A percentile compares a stretch with the other conserved stretches of the same genome.
These are phyloP conservation scores for Naganishia antarctica DNA, from an alignment of 768 basidiomycete genomes.

Conservation along the genomic window DNA sequence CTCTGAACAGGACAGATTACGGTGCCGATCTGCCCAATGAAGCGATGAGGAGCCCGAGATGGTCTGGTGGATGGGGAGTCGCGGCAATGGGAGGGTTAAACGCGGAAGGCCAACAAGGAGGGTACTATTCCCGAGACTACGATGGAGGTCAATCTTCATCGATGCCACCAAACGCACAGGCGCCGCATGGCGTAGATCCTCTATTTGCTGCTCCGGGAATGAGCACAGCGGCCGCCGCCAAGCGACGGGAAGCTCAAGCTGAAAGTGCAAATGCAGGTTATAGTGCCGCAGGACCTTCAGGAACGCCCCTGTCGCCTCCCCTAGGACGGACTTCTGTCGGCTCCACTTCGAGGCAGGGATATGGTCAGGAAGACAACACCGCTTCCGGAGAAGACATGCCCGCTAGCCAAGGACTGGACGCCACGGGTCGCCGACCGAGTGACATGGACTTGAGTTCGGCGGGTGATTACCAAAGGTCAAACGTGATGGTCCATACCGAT, in stretches of 20 bases:
- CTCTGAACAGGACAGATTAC: slow-evolving; percentile 17
- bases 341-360: neutral
- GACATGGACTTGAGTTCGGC: neutral
- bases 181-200: neutral
- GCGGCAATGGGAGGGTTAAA: neutral
- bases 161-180: neutral
- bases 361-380: neutral
- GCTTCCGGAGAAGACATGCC: neutral
- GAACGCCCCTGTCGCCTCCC: neutral
- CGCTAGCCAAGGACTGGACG: neutral
- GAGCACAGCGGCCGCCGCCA: neutral
- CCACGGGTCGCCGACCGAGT: neutral
- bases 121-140: neutral
- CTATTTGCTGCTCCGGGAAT: neutral
- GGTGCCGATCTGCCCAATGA: slow-evolving; percentile 9
- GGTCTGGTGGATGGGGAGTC: slow-evolving; percentile 7
- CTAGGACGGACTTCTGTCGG: neutral
- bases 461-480: neutral
- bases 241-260: slow-evolving; percentile 8
- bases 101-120: neutral
- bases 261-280: neutral
- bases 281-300: neutral
- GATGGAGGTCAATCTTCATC: neutral
- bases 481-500: slow-evolving; percentile 6
- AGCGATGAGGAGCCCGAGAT: slow-evolving; percentile 9